Percentiles rank a stretch among this genome's conserved stretches.
Conservation (phyloP, 2,329 filamentous ascomycete genomes). For the Byssothecium circinans region DNA sequence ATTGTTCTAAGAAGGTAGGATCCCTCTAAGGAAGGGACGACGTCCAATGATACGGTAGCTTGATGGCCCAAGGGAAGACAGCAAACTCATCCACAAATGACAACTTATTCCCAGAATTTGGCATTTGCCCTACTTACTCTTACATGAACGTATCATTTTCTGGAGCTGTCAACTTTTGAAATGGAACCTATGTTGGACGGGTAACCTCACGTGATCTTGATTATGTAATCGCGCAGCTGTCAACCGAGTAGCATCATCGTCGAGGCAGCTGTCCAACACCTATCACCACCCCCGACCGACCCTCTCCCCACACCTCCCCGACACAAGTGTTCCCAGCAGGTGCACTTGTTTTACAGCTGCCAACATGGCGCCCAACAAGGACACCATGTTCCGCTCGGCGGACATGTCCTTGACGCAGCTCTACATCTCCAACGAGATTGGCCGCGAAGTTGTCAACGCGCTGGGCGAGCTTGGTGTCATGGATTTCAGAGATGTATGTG, state of each 20-base stretch:
- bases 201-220: slow-evolving; percentile 3
- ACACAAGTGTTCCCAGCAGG: slow-evolving; percentile 21
- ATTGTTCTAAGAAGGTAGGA: no score
- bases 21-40: no score
- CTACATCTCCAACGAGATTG: slow-evolving; percentile 98
- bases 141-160: no score
- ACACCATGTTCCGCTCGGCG: slow-evolving; percentile 99
- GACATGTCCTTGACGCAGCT: slow-evolving; percentile 99
- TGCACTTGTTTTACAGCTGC: slow-evolving; percentile 33
- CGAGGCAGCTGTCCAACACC: slow-evolving; percentile 34
- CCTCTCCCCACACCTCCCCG: slow-evolving; percentile 22
- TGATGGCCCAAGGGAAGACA: no score
- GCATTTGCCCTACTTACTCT: no score
- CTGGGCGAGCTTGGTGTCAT: slow-evolving; percentile 94
- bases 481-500: slow-evolving; percentile 91
- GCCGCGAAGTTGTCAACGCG: slow-evolving; percentile 93
- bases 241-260: slow-evolving; percentile 22
- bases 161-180: no score
- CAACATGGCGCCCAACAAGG: slow-evolving; percentile 65
- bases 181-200: no score
- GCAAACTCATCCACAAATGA: no score
- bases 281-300: slow-evolving; percentile 21
- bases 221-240: slow-evolving; percentile 7
- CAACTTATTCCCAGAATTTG: no score
- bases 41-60: no score